Base-by-base conservation (phyloP, 1,284 basidiomycete genomes). In the Fomitopsis schrenkii region DNA sequence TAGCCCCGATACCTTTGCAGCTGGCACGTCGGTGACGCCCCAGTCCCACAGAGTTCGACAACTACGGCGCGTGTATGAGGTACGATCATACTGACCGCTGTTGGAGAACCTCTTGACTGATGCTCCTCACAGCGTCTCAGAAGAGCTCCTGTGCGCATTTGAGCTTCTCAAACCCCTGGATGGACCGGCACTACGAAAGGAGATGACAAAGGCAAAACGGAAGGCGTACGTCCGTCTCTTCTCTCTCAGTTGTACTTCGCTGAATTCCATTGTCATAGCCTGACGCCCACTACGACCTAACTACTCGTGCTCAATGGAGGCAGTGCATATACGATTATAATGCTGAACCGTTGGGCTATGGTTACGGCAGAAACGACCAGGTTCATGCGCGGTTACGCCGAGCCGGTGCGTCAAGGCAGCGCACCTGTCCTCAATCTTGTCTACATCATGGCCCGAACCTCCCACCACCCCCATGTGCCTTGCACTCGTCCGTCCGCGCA, bases 131-230 rank as follows among this genome's bases (percentile, higher is more conserved):
- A 94, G 93, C 70, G 97, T 99, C 8, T 98, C 95, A 15, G 97
- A 98, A 77, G 97, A 99, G 74, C 77, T 99, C 60, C 79, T 99
- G 42, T 99, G 97, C 71, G 97, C 97, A 14, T 99, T 99, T 71
- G 97, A 99, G 76, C 81, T 99, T 60, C 85, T 99, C 64, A 98
- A 98, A 74, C 97, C 97, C 6, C 81, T 99, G 67, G 97, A 98
- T 71, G 95, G 94, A 3, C 90, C 95, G 17, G 96, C 96, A 53
- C 77, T 98, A 67, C 94, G 96, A 71, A 99, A 98, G 79, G 97
- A 98, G 75, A 98, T 99, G 95, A 96, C 94, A 36, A 98, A 97
- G 79, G 95, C 93, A 62, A 98, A 97, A 80, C 90, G 95, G 80
- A 96, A 97, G 84, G 97, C 93, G 93, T 93, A 63, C 59, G 74